Evolutionary conservation across 805 yeast species (phyloP).

Genomic region (Yamadazyma philogaea): DNA sequence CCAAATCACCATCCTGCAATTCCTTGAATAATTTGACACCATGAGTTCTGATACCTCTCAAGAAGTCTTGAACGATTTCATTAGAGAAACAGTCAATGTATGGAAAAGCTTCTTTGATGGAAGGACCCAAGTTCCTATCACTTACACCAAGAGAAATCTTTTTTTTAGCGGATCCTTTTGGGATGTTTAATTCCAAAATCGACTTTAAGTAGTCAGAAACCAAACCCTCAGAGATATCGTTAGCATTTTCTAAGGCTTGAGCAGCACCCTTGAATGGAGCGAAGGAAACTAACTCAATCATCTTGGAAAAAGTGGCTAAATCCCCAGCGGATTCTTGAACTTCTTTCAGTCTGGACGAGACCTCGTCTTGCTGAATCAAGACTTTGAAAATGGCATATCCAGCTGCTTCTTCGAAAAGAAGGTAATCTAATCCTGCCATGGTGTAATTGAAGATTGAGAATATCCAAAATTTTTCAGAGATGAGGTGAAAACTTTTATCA

Average conservation of each 20-base stretch:
- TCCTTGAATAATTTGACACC: slow-evolving; percentile 88
- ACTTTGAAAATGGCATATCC: slow-evolving; percentile 98
- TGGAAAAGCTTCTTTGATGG: slow-evolving; percentile 88
- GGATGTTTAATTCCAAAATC: slow-evolving; percentile 85
- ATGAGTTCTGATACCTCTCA: slow-evolving; percentile 91
- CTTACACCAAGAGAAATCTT: slow-evolving; percentile 81
- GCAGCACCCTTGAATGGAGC: slow-evolving; percentile 99
- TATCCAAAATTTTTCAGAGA: slow-evolving; percentile 9
- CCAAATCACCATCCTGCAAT: slow-evolving; percentile 90
- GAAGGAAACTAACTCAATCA: slow-evolving; percentile 89
- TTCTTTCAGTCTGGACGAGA: slow-evolving; percentile 87
- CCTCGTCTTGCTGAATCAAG: slow-evolving; percentile 87
- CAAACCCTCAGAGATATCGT: slow-evolving; percentile 95
- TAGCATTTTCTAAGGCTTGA: slow-evolving; percentile 97
- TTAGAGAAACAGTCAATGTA: slow-evolving; percentile 85
- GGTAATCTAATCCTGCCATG: slow-evolving; percentile 80
- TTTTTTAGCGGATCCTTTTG: slow-evolving; percentile 67
- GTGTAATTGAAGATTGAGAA: not conserved
- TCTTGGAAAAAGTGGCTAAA: slow-evolving; percentile 81
- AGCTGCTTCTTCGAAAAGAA: slow-evolving; percentile 96
- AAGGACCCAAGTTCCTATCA: slow-evolving; percentile 94
- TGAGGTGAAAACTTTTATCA: slow-evolving; percentile 3
- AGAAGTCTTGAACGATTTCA: slow-evolving; percentile 90
- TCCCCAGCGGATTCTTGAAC: slow-evolving; percentile 90
- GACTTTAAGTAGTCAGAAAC: slow-evolving; percentile 90